Evolutionary conservation across 2,329 filamentous ascomycete species (phyloP).

Genomic region (Colletotrichum orbiculare): DNA sequence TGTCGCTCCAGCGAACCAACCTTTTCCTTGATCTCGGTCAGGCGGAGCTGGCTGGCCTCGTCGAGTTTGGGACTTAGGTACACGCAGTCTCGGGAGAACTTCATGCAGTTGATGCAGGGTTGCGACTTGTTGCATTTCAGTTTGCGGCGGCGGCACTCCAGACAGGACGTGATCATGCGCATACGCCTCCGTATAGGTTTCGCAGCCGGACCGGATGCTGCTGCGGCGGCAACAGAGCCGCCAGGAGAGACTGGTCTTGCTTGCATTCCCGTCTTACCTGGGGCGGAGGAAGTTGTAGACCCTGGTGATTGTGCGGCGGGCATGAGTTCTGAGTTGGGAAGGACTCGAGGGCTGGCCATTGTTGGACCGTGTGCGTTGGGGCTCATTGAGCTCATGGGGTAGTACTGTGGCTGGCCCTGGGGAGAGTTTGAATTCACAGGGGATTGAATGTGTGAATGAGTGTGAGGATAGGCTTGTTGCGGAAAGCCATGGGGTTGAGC

Average conservation of each 20-base stretch:
- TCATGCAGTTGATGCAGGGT: slow-evolving; percentile 76
- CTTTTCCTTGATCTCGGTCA: slow-evolving; percentile 83
- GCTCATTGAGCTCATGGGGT: slow-evolving; percentile 31
- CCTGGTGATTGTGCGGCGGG: slow-evolving; percentile 29
- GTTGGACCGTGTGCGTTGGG: slow-evolving; percentile 17
- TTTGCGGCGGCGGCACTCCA: slow-evolving; percentile 80
- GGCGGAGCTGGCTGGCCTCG: slow-evolving; percentile 73
- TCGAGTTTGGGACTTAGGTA: slow-evolving; percentile 77
- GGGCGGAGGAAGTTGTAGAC: slow-evolving; percentile 25
- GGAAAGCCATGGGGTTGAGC: too few relatives aligned
- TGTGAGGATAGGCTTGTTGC: background rate
- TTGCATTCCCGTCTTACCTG: slow-evolving; percentile 15
- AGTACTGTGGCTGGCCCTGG: slow-evolving; percentile 35
- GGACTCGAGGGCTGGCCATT: slow-evolving; percentile 31
- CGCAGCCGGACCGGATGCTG: slow-evolving; percentile 26
- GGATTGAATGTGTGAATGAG: slow-evolving; percentile 25
- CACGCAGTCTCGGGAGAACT: slow-evolving; percentile 65
- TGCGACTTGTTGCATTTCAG: slow-evolving; percentile 81
- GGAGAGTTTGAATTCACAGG: slow-evolving; percentile 23
- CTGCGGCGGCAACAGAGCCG: slow-evolving; percentile 14
- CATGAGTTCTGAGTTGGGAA: slow-evolving; percentile 31
- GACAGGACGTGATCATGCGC: slow-evolving; percentile 75
- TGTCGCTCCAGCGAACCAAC: slow-evolving; percentile 78
- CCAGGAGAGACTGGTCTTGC: slow-evolving; percentile 15
- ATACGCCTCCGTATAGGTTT: slow-evolving; percentile 68